Base-by-base conservation (phyloP, 441 rosid genomes). In the Viola pubescens region DNA sequence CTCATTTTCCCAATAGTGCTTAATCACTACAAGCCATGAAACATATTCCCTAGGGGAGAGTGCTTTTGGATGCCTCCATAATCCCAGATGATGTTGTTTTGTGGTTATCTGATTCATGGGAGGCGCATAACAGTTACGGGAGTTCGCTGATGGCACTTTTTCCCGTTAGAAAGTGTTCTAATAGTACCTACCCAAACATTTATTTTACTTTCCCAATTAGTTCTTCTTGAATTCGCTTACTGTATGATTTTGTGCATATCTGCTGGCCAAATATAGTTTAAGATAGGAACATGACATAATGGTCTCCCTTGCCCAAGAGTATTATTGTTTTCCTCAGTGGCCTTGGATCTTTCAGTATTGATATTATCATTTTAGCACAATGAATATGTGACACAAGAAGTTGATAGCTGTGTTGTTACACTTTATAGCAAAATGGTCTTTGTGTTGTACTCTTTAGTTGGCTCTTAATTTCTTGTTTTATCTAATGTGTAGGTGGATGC, bases 401-500 rank as follows among this genome's bases (percentile, higher is more conserved):
- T 26, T 26, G 34, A 2, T 26, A 26, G 34, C 34, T 26, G 34
- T 26, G 34, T 26, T 26, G 0, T 26, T 26, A 26, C 34, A 26
- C 34, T 26, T 26, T 56, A 7, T 38, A 4, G 9, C 46, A 9
- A 43, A 43, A 9, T 48, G 34, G 8, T 9, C 12, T 46, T 13
- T 11, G n/a, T 56, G 19, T 0, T 5, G n/a, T 13, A 19, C 11
- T 56, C 9, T 1, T 6, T 10, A 3, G 14, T n/a, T 7, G 51
- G 10, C 5, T 19, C 50, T 37, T 45, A 53, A 19, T 60, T 68
- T 68, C 39, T 63, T 16, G 49, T 11, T 19, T 62, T 0, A 9
- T 39, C 51, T 53, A 5, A 26, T 40, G 54, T 64, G 65, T 41
- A 88, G 96, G 96, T 88, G 76, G 96, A 88, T 77, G 94, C 94